Evolutionary conservation across 495 filamentous ascomycete species (phyloP), one percentile per base, ranked within the genome.

Genomic region (Saxispiralis lemnorum): DNA sequence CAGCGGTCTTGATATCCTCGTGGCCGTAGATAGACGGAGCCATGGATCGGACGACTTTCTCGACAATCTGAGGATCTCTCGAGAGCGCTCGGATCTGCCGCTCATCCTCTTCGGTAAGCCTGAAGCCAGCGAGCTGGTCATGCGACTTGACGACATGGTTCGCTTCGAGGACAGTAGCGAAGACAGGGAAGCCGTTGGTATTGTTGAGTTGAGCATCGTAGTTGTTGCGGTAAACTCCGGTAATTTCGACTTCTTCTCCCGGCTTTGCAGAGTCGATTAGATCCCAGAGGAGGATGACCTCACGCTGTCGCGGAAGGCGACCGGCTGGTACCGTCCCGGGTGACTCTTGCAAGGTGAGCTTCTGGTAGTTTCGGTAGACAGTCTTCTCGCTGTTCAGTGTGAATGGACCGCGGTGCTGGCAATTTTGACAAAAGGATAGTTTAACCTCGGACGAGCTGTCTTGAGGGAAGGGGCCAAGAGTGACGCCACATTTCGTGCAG

Each of bases 351-450:
- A 99, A 72, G 1, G 89, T 99, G 56, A 99, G 66, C 55, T 93
- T 96, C 58, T 99, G 92, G 66, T 93, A 99, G 60, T 99, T 99
- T 39, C 92, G 78, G 66, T 96, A 99, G n/a, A 99, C 81, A 0
- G 92, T 99, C 70, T 93, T 87, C 63, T 99, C 89, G 2, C 84
- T 83, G 64, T 95, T 95, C 49, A 99, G 68, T 7, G 80, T 92
- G 61, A 99, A 99, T 1, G 92, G 92, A 5, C 92, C 92, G 35
- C 82, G 77, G 31, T 83, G 92, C 64, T 96, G 92, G 61, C 92
- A 99, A 60, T 87, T 93, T 58, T 95, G 88, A 60, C 92, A 99
- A 68, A 81, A 96, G 0, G 81, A 79, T 56, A 99, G 84, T 63
- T 85, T 87, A 57, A 99, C 87, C 63, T 99, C 92, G 28, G 83